Base-by-base conservation (phyloP, 2,329 filamentous ascomycete species). In the Penicillium sp. region DNA sequence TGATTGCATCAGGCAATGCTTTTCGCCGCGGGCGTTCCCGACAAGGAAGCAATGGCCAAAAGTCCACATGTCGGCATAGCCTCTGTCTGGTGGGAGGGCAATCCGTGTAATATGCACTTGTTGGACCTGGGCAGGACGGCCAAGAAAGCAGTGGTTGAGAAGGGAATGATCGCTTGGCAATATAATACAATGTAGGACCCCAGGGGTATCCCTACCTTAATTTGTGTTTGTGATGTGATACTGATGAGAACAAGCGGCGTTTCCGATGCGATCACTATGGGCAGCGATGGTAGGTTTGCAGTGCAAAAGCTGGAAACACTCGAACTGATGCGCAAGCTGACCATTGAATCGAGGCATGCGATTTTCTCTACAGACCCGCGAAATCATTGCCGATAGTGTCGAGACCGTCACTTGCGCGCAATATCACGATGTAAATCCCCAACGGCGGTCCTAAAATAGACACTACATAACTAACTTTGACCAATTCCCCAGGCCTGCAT, bases 41-140 rank as follows among this genome's bases (percentile, higher is more conserved):
- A 92, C 72, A 84, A 87, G 69, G 83, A 95, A 57, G 87, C 88
- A 71, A 96, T 98, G 91, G 93, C 94, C 78, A 94, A 85, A 58
- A 90, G 90, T 55, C 91, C 94, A 12, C 94, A 98, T 64, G 90
- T 98, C 28, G 94, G 94, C 59, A 87, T 97, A 71, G 90, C 92
- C 7, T 92, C 90, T 5, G 91, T 97, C 4, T 97, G 93, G 93
- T 98, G 93, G 93, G 92, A 97, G 78, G 94, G 94, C 31, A 97
- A 97, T 74, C 91, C 94, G 39, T 97, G 93, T 86, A 96, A 96
- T 55, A 77, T 80, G 73, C 70, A 80, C 89, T 88, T 98, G 64
- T 84, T 96, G 60, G 92, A 96, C 66, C 84, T 98, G 63, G 94
- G 90, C 38, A 92, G 91, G 71, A 90, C 91, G 50, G 90, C 95